Evolutionary conservation across 495 filamentous ascomycete genomes (phyloP).

Genomic region (Tetracladium marchalianum): DNA sequence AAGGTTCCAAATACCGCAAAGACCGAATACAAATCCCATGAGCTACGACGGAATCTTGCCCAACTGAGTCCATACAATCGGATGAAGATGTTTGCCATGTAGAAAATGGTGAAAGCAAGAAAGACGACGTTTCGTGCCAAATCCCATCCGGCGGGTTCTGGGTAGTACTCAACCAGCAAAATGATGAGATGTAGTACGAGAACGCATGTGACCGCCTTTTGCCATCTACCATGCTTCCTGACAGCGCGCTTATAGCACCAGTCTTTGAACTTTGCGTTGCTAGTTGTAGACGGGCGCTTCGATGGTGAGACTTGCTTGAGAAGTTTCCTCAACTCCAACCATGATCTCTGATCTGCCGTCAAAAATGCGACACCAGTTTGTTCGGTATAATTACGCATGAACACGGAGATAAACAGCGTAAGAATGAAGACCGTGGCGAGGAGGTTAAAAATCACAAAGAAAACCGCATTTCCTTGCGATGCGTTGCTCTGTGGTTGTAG

Average conservation of each 20-base stretch:
- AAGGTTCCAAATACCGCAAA: conserved; percentile 78
- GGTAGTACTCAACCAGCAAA: conserved; percentile 78
- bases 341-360: conserved; percentile 92
- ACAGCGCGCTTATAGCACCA: conserved; percentile 94
- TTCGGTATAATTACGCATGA: conserved; percentile 99
- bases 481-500: conserved; percentile 57
- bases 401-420: conserved; percentile 96
- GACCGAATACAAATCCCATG: conserved; percentile 90
- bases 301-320: conserved; percentile 90
- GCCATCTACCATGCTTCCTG: conserved; percentile 92
- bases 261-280: conserved; percentile 67
- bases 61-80: conserved; percentile 84
- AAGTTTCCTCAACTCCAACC: conserved; percentile 90
- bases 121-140: conserved; percentile 64
- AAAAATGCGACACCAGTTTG: conserved; percentile 96
- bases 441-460: conserved; percentile 95
- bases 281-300: conserved; percentile 68
- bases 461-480: conserved; percentile 77
- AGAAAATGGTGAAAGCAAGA: conserved; percentile 74
- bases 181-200: conserved; percentile 77
- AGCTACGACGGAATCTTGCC: conserved; percentile 84
- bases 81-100: conserved; percentile 74
- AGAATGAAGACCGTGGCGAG: conserved; percentile 95
- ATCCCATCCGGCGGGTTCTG: conserved; percentile 57
- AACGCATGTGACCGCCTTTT: conserved; percentile 63